Conservation (phyloP, 208 protist genomes). For the Leishmania gerbilli region DNA sequence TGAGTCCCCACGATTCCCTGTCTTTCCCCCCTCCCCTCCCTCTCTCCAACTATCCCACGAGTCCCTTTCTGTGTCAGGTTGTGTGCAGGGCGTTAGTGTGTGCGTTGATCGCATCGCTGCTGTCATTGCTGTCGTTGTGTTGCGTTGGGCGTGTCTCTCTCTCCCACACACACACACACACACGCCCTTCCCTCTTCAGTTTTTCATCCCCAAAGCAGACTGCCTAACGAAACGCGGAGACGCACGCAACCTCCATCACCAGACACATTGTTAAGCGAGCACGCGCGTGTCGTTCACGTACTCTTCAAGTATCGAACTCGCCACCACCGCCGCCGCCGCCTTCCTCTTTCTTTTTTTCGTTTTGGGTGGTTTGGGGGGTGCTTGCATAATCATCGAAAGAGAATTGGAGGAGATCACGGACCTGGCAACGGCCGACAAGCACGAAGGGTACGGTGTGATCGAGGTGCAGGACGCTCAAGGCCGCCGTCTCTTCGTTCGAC, state of each 20-base stretch:
- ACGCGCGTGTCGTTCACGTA: no score
- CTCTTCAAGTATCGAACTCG: no score
- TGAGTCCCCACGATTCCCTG: not conserved
- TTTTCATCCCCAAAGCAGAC: not conserved
- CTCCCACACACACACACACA: no score
- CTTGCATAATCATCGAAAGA: not conserved
- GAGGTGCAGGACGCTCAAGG: not conserved
- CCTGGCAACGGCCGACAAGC: not conserved
- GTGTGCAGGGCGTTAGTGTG: not conserved
- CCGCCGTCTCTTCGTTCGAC: not conserved
- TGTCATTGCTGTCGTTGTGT: not conserved
- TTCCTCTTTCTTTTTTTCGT: not conserved
- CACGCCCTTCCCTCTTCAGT: not conserved
- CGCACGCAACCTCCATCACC: not conserved
- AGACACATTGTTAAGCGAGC: not conserved
- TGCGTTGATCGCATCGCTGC: not conserved
- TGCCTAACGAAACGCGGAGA: not conserved
- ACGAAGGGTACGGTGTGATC: not conserved
- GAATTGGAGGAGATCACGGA: not conserved
- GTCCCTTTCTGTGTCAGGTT: not conserved
- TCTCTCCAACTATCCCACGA: not conserved
- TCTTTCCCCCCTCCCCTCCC: no score
- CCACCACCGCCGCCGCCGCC: no score
- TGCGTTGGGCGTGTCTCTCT: not conserved
- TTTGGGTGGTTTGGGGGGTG: not conserved